phyloP scores from a whole-genome alignment of 2,329 filamentous ascomycete species.

The Ceratocystis cacaofunesta region DNA sequence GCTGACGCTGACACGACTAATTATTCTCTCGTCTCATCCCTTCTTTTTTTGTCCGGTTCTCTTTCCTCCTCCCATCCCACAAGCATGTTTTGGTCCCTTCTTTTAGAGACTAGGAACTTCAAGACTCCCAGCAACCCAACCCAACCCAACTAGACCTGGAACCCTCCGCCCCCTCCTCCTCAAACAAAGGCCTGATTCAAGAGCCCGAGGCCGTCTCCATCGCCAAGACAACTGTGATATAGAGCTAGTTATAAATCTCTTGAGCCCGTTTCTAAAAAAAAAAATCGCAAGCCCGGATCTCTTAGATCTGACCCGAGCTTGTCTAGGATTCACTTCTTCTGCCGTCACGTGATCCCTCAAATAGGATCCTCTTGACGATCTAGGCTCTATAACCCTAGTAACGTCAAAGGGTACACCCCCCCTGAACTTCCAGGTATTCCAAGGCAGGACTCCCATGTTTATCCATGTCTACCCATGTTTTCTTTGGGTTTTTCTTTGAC shows the following conservation, averaged over 20 bases:
- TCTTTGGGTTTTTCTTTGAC: background rate
- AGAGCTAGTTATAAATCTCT: background rate
- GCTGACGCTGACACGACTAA: background rate
- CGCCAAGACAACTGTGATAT: background rate
- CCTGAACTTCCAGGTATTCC: background rate
- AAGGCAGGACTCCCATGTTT: background rate
- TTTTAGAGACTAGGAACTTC: no score
- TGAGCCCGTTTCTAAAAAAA: background rate
- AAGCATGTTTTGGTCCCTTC: no score
- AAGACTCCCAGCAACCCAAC: background rate
- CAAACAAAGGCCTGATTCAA: background rate
- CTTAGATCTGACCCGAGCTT: background rate
- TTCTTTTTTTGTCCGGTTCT: background rate
- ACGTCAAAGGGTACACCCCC: background rate
- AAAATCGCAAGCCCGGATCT: background rate
- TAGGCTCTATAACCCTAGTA: constrained; percentile 2
- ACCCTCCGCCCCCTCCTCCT: background rate
- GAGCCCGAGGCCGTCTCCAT: background rate
- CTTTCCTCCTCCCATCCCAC: no score
- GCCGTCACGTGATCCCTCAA: background rate
- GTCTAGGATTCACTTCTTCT: background rate
- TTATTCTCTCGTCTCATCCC: background rate
- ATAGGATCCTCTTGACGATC: background rate
- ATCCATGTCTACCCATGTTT: background rate
- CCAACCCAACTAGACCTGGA: background rate